Base-by-base conservation (phyloP, 495 filamentous ascomycete genomes). In the Aspergillus egyptiacus region DNA sequence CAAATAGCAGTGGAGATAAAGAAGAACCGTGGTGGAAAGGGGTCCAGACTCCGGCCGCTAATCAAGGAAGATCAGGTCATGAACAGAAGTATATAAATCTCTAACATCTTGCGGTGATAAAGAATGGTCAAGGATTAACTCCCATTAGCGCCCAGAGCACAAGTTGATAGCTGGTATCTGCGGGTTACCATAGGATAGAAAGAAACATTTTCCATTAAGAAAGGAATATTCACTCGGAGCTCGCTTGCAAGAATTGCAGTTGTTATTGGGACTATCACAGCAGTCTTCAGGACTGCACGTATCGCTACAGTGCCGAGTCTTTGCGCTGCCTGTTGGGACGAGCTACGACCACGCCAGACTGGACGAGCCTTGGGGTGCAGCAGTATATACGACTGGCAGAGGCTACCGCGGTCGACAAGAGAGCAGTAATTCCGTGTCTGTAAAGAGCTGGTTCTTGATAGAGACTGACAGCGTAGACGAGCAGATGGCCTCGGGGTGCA, bases 251-350 rank as follows among this genome's bases (percentile, higher is more conserved):
- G 18, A 51, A 44, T 28, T 51, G 48, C 19, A 7, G 18, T 5
- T n/a, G 19, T 17, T 13, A 27, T 14, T 61, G 58, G 58, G 36
- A 52, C 13, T 40, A 55, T 22, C 51, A 61, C 1, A 24, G 25
- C 8, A 31, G 13, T 6, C n/a, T 58, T 11, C 46, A 58, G 24
- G 27, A 9, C n/a, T 61, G 58, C 52, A 58, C 45, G 17, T 55
- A 52, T 11, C 59, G 58, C 33, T 44, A 56, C 34, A 32, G 43
- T 11, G 19, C 32, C 14, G 58, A 54, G n/a, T 11, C 54, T 61
- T 28, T 61, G 58, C 45, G 48, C 50, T 15, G 43, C n/a, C 19
- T 61, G 58, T 9, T 51, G 46, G 18, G 22, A 42, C 5, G 30
- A 53, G 10, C 19, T 61, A 14, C 37, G 23, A 27, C 27, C 48